Base-by-base conservation (phyloP, 441 rosid species). In the Erodium moschatum region DNA sequence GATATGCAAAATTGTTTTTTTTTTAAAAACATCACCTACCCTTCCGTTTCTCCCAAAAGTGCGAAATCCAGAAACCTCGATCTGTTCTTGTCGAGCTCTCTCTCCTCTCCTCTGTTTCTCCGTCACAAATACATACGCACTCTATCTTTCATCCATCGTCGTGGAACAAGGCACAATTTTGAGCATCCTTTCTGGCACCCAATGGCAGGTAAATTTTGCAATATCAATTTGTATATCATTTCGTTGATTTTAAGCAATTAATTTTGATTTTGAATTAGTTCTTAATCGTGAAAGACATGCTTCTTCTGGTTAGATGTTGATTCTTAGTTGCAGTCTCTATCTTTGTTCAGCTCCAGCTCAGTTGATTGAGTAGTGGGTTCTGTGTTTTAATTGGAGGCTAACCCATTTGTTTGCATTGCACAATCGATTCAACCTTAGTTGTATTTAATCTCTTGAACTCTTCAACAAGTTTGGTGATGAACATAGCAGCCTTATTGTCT, bases 51-150 rank as follows among this genome's bases (percentile, higher is more conserved):
- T 56, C 62, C 62, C 62, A 1, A 19, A 56, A 56, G 58, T 56
- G 62, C 62, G 7, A 56, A 63, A 63, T 63, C 40, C 40, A 63
- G 66, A 63, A 29, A 27, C 66, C 19, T 63, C 66, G 18, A 31
- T 63, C 15, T 31, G 15, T n/a, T 27, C 18, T 63, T 29, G 27
- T 16, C 5, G 62, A 16, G 21, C 62, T 56, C 62, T 54, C 21
- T 54, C 61, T 54, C 10, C 4, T 61, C 38, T 63, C 40, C 66
- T 63, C 66, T 63, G 40, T 29, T 63, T 63, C 66, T 63, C 66
- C 66, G 66, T 63, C 66, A 63, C 40, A 27, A 13, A n/a, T 4
- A 10, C 6, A 21, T 33, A 60, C 44, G 7, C 31, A 9, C 40
- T 63, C 40, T 63, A 4, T 63, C 65, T 24, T 12, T 12, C 19